Percentiles rank a stretch among this genome's conserved stretches.
Conservation (phyloP, 176 grass and related monocot genomes). For the Zizania latifolia region DNA sequence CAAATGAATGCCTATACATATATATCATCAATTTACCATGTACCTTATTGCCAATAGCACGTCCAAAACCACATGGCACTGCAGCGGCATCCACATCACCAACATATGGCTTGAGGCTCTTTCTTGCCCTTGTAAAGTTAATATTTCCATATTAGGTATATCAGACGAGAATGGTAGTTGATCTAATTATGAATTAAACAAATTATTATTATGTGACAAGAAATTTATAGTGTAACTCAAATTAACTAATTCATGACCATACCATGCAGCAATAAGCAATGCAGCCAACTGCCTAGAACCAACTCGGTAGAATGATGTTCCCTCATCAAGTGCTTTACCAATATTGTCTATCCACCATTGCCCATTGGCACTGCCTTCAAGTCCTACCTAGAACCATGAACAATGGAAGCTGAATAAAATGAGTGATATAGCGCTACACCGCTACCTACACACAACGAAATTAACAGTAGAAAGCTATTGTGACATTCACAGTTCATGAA, state of each 20-base stretch:
- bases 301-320: conserved; percentile 80
- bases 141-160: conserved; percentile 32
- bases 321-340: conserved; percentile 83
- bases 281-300: conserved; percentile 95
- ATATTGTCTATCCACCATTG: conserved; percentile 99
- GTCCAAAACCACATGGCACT: conserved; percentile 88
- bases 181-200: conserved; percentile 2
- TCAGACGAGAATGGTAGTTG: conserved; percentile 22
- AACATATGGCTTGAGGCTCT: conserved; percentile 74
- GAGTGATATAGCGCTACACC: neutral
- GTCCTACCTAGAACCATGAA: conserved; percentile 75
- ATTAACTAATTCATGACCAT: conserved; percentile 25
- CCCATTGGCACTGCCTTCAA: conserved; percentile 90
- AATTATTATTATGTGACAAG: neutral
- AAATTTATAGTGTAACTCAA: conserved; percentile 17
- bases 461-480: neutral
- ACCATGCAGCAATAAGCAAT: conserved; percentile 91
- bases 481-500: neutral
- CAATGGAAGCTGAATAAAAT: conserved; percentile 5
- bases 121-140: conserved; percentile 75
- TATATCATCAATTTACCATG: neutral
- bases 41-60: conserved; percentile 97
- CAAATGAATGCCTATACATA: conserved; percentile 4
- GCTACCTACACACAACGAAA: neutral
- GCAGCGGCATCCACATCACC: conserved; percentile 97